phyloP scores from a whole-genome alignment of 1,284 basidiomycete species.

The Wolfiporia cocos region DNA sequence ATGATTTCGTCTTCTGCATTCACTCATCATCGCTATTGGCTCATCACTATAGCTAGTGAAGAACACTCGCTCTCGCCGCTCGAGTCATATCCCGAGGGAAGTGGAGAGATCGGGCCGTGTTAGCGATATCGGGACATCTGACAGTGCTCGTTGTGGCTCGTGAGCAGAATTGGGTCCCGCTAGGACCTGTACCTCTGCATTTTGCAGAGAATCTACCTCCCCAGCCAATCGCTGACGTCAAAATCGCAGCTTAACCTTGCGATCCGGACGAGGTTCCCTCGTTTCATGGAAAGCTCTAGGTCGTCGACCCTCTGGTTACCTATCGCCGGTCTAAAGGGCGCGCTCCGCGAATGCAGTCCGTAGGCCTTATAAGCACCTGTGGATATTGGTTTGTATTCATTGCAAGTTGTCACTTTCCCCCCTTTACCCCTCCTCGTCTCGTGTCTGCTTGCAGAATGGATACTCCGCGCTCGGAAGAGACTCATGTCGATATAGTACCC shows the following conservation, averaged over 20 bases:
- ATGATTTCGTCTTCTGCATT: too few species aligned
- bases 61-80: too few species aligned
- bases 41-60: too few species aligned
- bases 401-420: background rate
- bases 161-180: background rate
- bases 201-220: background rate
- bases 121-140: too few species aligned
- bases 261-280: background rate
- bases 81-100: too few species aligned
- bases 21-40: too few species aligned
- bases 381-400: too few species aligned
- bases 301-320: conserved; percentile 1
- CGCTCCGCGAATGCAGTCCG: too few species aligned
- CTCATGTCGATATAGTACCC: conserved; percentile 13
- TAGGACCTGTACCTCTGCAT: background rate
- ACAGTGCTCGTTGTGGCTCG: too few species aligned
- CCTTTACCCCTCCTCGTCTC: conserved; percentile 4
- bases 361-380: too few species aligned
- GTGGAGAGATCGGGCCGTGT: too few species aligned
- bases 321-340: too few species aligned
- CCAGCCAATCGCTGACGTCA: conserved; percentile 17
- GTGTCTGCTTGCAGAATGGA: conserved; percentile 12
- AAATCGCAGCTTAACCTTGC: conserved; percentile 5
- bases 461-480: conserved; percentile 17
- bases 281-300: conserved; percentile 6